These are phyloP conservation scores for Pythium scleroteichum DNA, from an alignment of 352 stramenopile genomes.

Conservation along the genomic window DNA sequence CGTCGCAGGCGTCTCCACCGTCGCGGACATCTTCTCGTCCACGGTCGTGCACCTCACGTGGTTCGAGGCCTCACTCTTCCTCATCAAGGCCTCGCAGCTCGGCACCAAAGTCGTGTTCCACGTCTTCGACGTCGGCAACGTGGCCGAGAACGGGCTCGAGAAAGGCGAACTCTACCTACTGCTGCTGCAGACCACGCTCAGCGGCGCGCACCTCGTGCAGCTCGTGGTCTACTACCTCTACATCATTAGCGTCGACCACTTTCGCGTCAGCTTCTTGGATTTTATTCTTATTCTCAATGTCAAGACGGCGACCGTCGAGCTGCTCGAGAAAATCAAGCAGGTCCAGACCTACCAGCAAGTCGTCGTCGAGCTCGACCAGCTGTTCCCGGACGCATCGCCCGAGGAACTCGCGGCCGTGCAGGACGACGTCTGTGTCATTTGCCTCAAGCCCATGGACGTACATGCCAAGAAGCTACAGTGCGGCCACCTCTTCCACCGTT, in stretches of 20 bases:
- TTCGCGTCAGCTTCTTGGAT: slow-evolving; percentile 76
- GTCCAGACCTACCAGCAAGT: slow-evolving; percentile 72
- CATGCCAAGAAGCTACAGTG: slow-evolving; percentile 76
- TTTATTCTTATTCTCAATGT: slow-evolving; percentile 81
- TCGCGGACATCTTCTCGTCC: slow-evolving; percentile 43
- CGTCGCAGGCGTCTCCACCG: slow-evolving; percentile 42
- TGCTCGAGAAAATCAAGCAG: slow-evolving; percentile 68
- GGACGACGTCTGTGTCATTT: slow-evolving; percentile 84
- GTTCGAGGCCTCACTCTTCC: slow-evolving; percentile 69
- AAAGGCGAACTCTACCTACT: slow-evolving; percentile 70
- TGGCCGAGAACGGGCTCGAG: slow-evolving; percentile 40
- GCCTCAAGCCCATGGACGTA: slow-evolving; percentile 64
- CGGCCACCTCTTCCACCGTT: slow-evolving; percentile 70
- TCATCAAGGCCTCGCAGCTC: slow-evolving; percentile 69
- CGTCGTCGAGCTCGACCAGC: slow-evolving; percentile 64
- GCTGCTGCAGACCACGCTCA: slow-evolving; percentile 62
- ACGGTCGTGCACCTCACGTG: slow-evolving; percentile 69
- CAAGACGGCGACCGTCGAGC: slow-evolving; percentile 70
- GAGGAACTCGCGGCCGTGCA: slow-evolving; percentile 56
- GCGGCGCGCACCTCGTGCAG: slow-evolving; percentile 61
- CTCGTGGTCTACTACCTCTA: slow-evolving; percentile 81
- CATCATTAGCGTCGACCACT: slow-evolving; percentile 80
- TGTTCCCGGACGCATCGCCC: slow-evolving; percentile 58
- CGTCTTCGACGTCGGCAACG: slow-evolving; percentile 44
- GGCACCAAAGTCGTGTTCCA: slow-evolving; percentile 73